These are phyloP conservation scores for Entelexis sorbosivorans DNA, from an alignment of 1,139 yeast species.

Conservation along the genomic window DNA sequence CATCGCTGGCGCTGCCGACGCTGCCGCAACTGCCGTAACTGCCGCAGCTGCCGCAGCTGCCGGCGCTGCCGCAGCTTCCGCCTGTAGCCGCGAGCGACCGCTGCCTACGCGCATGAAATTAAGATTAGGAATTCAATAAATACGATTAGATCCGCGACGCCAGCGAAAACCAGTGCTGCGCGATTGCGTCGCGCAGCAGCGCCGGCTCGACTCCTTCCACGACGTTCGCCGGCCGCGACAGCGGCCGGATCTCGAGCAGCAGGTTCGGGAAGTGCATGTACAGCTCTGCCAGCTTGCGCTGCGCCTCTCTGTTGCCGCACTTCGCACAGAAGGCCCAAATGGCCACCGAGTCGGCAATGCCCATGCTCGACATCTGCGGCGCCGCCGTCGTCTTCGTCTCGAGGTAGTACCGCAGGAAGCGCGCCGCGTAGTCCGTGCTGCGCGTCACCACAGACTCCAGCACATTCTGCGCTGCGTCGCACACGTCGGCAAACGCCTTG, in stretches of 20 bases:
- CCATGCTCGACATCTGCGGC: slow-evolving; percentile 21
- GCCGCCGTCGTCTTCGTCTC: slow-evolving; percentile 24
- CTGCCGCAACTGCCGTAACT: too few species aligned
- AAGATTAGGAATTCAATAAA: background rate
- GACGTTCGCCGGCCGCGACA: slow-evolving; percentile 19
- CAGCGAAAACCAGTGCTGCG: slow-evolving; percentile 22
- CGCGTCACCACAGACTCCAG: slow-evolving; percentile 29
- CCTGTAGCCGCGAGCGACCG: too few species aligned
- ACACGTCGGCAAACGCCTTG: slow-evolving; percentile 33
- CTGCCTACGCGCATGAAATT: too few species aligned
- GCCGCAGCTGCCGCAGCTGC: too few species aligned
- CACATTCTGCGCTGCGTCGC: slow-evolving; percentile 30
- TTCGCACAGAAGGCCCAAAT: slow-evolving; percentile 25
- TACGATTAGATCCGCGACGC: slow-evolving; percentile 13
- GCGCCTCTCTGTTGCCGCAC: slow-evolving; percentile 23
- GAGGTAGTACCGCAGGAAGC: slow-evolving; percentile 29
- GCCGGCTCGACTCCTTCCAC: slow-evolving; percentile 21
- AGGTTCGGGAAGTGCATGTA: slow-evolving; percentile 20
- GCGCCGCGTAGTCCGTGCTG: slow-evolving; percentile 29
- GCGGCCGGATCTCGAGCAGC: slow-evolving; percentile 21
- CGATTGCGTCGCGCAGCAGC: slow-evolving; percentile 20
- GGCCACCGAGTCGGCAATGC: slow-evolving; percentile 23
- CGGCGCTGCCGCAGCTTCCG: too few species aligned
- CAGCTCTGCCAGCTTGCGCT: slow-evolving; percentile 22
- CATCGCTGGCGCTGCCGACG: too few species aligned